Evolutionary conservation across 2,329 filamentous ascomycete species (phyloP), one percentile per base, ranked within the genome.

Genomic region (Aureobasidium sp.): DNA sequence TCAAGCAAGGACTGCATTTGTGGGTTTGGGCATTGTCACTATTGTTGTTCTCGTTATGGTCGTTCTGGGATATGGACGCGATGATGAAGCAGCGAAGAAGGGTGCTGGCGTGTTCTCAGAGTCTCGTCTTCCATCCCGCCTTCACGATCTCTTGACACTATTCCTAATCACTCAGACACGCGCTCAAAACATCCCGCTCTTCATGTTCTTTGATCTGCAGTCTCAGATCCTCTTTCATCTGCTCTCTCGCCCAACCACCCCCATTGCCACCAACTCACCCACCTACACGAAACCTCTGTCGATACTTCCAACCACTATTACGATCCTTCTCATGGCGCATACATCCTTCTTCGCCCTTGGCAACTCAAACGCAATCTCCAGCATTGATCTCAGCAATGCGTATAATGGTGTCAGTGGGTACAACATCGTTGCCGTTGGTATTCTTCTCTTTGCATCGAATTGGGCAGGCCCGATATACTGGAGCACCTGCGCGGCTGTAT

Each of bases 391-490:
- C 21, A 95, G 90, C 6, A 95, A 87, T 70, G 92, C 92, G 0
- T 99, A 99, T 75, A 99, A 99, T 68, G 94, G 94, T 64, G 81
- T 99, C 38, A 82, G 81, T 53, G 84, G 81, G 60, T 99, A 95
- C 77, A 92, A 89, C 69, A 79, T 94, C 64, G 64, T 84, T n/a
- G 80, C 85, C 17, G 94, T 99, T 17, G 94, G 90, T 0, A 64
- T 89, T 3, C 78, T 99, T 55, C 91, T 92, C 2, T 96, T 96
- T 69, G 71, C 90, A 7, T 84, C 88, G 66, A 99, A 99, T 71
- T 99, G 93, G 92, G 86, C 90, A 0, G 94, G 88, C 0, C 85
- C 92, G 0, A 82, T 97, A 11, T 97, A 89, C 83, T 99, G 92
- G 90, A 85, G 84, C 17, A 83, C 84, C 0, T 84, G 81, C 3